Conservation (phyloP, 352 stramenopile species). For the Phytophthora cryptogea region DNA sequence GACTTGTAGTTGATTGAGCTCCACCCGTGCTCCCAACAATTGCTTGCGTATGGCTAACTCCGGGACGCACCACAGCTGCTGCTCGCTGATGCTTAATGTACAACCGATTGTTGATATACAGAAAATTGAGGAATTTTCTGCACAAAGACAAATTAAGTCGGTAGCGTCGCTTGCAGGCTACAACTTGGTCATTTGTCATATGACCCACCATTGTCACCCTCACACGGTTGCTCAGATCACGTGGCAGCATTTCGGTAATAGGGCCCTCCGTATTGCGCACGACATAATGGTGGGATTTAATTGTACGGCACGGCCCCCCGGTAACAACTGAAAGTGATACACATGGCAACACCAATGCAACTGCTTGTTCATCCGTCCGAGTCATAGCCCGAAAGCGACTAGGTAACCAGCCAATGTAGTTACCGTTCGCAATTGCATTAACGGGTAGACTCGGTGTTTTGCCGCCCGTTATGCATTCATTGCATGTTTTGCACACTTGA, state of each 20-base stretch:
- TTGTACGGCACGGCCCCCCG: conserved; percentile 1
- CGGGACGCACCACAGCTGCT: too few species aligned
- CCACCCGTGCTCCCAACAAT: too few species aligned
- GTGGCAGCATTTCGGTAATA: conserved; percentile 1
- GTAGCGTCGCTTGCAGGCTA: conserved; percentile 1
- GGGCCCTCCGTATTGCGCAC: conserved; percentile 26
- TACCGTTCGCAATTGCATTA: conserved; percentile 3
- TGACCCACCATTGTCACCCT: conserved; percentile 2
- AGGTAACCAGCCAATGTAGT: conserved; percentile 9
- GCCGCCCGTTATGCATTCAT: not conserved
- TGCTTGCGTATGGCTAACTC: too few species aligned
- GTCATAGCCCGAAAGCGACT: not conserved
- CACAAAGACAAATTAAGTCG: conserved; percentile 1
- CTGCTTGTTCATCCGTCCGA: conserved; percentile 4
- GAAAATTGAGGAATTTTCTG: not conserved
- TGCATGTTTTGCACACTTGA: not conserved
- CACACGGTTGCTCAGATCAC: not conserved
- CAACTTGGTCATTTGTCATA: not conserved
- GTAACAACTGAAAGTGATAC: conserved; percentile 15
- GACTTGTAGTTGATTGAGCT: too few species aligned
- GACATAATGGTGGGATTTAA: conserved; percentile 30
- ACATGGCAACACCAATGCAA: conserved; percentile 5
- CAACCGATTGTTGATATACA: conserved; percentile 2
- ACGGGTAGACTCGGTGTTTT: not conserved
- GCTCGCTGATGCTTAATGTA: conserved; percentile 6